Conservation (phyloP, 768 basidiomycete species). For the Xanthoconium stramineum region DNA sequence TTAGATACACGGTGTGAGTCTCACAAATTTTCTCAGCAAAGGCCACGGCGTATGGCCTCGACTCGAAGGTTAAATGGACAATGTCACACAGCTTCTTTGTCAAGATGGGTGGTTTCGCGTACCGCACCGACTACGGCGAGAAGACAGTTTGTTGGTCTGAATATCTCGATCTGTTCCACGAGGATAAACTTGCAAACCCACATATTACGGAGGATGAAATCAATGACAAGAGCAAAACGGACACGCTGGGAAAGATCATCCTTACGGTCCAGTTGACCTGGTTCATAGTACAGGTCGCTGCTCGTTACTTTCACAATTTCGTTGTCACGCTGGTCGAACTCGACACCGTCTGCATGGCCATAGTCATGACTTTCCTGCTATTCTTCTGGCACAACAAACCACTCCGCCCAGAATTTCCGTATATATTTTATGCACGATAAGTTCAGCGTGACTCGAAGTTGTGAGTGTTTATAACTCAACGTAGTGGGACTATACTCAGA, state of each 20-base stretch:
- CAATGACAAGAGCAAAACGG: conserved; percentile 1
- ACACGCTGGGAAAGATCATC: not conserved
- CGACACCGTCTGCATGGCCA: conserved; percentile 2
- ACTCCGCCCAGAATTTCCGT: not conserved
- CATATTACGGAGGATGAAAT: not conserved
- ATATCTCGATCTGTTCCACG: not conserved
- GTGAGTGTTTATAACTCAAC: not conserved
- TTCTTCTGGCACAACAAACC: conserved; percentile 6
- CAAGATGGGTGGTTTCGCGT: not conserved
- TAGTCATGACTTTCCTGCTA: not conserved
- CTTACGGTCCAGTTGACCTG: not conserved
- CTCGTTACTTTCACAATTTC: not conserved
- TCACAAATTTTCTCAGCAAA: not conserved
- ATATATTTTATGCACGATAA: not conserved
- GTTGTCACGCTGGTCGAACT: conserved; percentile 1
- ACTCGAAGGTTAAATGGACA: not conserved
- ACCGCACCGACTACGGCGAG: no score
- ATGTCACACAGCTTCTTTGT: not conserved
- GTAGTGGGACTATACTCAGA: not conserved
- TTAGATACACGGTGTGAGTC: not conserved
- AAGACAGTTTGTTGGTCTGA: not conserved
- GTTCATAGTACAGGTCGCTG: not conserved
- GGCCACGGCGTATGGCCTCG: no score
- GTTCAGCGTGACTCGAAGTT: not conserved
- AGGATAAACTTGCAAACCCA: not conserved